Percentiles rank a stretch among this genome's conserved stretches.
These are phyloP conservation scores for Teratosphaeria nubilosa DNA, from an alignment of 2,329 filamentous ascomycete species.

Conservation along the genomic window DNA sequence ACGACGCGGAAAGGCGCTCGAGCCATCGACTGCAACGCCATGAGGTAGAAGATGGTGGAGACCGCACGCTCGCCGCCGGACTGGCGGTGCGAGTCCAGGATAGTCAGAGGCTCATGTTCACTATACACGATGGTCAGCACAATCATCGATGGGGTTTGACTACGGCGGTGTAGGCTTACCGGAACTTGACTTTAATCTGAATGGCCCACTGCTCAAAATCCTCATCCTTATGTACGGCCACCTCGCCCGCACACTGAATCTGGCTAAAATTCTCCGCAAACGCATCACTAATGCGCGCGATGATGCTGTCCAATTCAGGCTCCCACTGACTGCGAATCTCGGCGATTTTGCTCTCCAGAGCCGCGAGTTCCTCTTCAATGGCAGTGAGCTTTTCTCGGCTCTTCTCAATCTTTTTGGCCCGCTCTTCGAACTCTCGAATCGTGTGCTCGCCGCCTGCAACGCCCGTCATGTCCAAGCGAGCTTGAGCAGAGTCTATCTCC, in stretches of 20 bases:
- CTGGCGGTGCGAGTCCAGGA: constrained; percentile 84
- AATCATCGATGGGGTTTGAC: background rate
- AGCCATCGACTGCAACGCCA: constrained; percentile 90
- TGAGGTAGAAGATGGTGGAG: constrained; percentile 96
- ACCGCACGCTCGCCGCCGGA: constrained; percentile 94
- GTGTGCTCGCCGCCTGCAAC: constrained; percentile 42
- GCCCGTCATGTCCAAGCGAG: constrained; percentile 68
- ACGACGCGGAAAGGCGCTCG: constrained; percentile 95
- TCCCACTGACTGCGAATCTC: constrained; percentile 69
- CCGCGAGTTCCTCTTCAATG: constrained; percentile 32
- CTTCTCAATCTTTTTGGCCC: constrained; percentile 58
- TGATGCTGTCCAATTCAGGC: constrained; percentile 65
- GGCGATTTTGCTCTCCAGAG: constrained; percentile 49
- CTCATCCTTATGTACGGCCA: constrained; percentile 68
- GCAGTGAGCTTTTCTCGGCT: constrained; percentile 41
- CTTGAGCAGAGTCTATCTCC: constrained; percentile 63
- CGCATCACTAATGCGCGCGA: constrained; percentile 74
- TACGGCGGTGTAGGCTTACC: constrained; percentile 42
- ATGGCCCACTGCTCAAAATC: constrained; percentile 94
- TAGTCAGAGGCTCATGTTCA: constrained; percentile 70
- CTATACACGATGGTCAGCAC: constrained; percentile 30
- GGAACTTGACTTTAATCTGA: constrained; percentile 89
- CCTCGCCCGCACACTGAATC: constrained; percentile 89
- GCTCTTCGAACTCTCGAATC: constrained; percentile 66
- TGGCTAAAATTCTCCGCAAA: constrained; percentile 90